Base-by-base conservation (phyloP, 2,329 filamentous ascomycete species). In the Ascomycota sp. region DNA sequence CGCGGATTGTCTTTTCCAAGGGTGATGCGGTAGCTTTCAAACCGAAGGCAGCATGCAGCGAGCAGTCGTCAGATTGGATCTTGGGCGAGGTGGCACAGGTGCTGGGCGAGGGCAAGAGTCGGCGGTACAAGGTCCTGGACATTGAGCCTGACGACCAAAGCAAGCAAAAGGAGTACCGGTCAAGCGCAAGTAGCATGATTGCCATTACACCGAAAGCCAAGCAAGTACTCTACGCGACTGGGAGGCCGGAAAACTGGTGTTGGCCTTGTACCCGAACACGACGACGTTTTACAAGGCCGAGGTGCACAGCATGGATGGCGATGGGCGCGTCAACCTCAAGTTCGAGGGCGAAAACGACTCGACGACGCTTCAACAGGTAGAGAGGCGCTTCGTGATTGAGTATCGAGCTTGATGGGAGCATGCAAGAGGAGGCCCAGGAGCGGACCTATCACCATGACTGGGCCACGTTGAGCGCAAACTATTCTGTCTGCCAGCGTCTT, bases 221-320 rank as follows among this genome's bases (percentile, higher is more conserved):
- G 57, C 46, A 38, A 56, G 51, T 36, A 69, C 52, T 3, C 56
- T 75, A 11, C 53, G 63, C 4, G 61, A 76, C 25, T 65, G 76
- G 33, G 68, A 76, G 23, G 53, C 66, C 24, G 75, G 77, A 27
- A 79, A 75, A 45, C 67, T 71, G 27, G 79, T 86, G 7, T 57
- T 86, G 33, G 80, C 80, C 0, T 57, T 82, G 33, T 89, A 89
- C 43, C 80, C 80, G 0, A 74, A 82, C 41, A 86, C 80, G 1
- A 85, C 80, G 1, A 85, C 78, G 0, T 86, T 89, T 42, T 89
- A 89, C 48, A 74, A 78, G 46, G 80, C 80, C 2, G 77, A 83
- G 40, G 79, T 86, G 7, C 76, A 80, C 52, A 73, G 73, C 23
- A 73, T 68, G 59, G 58, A 74, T 32, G 56, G 56, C 24, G 47